Evolutionary conservation across 768 basidiomycete genomes (phyloP).

Genomic region (Boletus sensibilis): DNA sequence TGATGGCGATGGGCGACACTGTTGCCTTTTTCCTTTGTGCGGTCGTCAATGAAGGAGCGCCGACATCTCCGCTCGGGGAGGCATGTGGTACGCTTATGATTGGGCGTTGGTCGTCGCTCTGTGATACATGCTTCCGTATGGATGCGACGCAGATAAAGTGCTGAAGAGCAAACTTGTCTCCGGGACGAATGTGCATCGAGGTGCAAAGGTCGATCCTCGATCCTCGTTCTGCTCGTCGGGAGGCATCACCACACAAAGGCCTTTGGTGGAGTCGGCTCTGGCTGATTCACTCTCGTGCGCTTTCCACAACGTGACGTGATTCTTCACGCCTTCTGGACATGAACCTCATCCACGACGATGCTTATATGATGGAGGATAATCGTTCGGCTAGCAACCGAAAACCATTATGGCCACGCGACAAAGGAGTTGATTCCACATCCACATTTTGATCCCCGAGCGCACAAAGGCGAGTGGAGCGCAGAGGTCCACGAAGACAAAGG

Average conservation of each 20-base stretch:
- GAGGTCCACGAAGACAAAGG: conserved; percentile 14
- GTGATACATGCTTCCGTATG: not conserved
- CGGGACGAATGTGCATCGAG: not conserved
- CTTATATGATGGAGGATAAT: not conserved
- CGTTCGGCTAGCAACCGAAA: not conserved
- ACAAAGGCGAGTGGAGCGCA: conserved; percentile 17
- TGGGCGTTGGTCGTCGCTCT: not conserved
- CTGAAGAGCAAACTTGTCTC: not conserved
- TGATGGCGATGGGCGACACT: conserved; percentile 12
- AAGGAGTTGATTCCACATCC: conserved; percentile 1
- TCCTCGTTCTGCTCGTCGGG: not conserved
- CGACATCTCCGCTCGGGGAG: not conserved
- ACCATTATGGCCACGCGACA: conserved; percentile 4
- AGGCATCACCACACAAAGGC: not conserved
- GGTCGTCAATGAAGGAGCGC: conserved; percentile 4
- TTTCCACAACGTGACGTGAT: not conserved
- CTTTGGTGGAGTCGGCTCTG: not conserved
- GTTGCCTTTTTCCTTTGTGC: not conserved
- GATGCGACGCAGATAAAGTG: not conserved
- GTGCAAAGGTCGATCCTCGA: not conserved
- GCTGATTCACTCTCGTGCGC: not conserved
- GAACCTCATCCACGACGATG: not conserved
- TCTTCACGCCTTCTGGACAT: not conserved
- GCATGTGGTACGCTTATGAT: not conserved
- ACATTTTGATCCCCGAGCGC: not conserved